phyloP scores from a whole-genome alignment of 179 eudicot genomes.

The Vitellaria paradoxa region DNA sequence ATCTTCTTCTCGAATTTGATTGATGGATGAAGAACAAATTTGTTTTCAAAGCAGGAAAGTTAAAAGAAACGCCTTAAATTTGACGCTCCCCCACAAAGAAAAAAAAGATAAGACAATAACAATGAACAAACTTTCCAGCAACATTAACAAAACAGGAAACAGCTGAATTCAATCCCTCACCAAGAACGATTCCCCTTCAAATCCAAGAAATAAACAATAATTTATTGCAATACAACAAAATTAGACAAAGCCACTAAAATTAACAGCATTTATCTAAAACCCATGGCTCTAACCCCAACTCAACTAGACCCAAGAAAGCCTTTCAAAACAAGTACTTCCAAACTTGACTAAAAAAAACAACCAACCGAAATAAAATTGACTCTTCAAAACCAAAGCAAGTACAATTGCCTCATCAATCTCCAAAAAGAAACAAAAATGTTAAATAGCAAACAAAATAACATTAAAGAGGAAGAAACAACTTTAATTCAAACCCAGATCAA shows the following conservation, averaged over 20 bases:
- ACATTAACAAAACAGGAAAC: background rate
- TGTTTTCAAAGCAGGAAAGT: background rate
- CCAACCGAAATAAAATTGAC: background rate
- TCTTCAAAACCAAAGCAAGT: background rate
- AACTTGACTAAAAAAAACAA: background rate
- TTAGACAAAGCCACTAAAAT: background rate
- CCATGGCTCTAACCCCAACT: background rate
- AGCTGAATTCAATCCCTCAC: background rate
- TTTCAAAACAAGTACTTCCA: background rate
- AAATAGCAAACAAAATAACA: background rate
- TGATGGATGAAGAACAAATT: background rate
- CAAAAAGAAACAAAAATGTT: constrained; percentile 10
- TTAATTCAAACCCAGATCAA: no score
- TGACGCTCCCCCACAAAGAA: background rate
- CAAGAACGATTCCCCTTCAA: background rate
- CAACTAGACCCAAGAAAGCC: background rate
- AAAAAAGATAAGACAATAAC: background rate
- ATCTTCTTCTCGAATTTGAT: background rate
- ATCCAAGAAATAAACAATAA: background rate
- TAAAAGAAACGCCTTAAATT: background rate
- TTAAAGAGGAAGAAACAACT: no score
- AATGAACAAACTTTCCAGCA: background rate
- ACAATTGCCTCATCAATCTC: constrained; percentile 6
- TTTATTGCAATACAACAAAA: background rate
- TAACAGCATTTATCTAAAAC: background rate